Conservation (phyloP, 202 grass and related monocot species). For the Carex sylvatica region DNA sequence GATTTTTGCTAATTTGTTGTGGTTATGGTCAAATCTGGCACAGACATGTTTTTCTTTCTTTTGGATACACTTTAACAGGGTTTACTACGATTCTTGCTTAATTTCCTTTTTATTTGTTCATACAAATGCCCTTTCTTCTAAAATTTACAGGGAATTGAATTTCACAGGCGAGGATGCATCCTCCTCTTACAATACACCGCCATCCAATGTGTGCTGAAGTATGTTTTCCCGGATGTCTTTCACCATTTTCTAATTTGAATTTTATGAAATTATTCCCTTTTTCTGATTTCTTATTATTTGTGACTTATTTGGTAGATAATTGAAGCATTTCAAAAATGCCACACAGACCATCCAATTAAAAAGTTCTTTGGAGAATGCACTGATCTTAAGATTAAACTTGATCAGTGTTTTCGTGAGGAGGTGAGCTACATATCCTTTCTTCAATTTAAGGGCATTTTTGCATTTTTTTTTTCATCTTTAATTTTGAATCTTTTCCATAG, state of each 20-base stretch:
- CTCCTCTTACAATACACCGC: slow-evolving; percentile 66
- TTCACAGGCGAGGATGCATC: slow-evolving; percentile 56
- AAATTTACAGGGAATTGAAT: neutral
- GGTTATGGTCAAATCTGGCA: neutral
- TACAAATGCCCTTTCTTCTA: neutral
- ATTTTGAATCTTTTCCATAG: neutral
- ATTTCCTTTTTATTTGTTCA: neutral
- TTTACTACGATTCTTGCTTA: neutral
- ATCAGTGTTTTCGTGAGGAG: slow-evolving; percentile 73
- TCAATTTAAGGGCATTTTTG: slow-evolving; percentile 3
- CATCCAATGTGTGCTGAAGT: slow-evolving; percentile 92
- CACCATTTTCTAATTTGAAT: slow-evolving; percentile 2
- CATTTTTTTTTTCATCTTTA: slow-evolving; percentile 8
- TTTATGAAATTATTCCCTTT: neutral
- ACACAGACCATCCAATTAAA: slow-evolving; percentile 67
- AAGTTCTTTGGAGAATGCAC: slow-evolving; percentile 93
- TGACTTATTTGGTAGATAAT: slow-evolving; percentile 48
- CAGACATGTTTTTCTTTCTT: neutral
- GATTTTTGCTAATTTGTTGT: neutral
- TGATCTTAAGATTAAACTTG: slow-evolving; percentile 92
- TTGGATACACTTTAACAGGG: neutral
- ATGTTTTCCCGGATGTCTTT: slow-evolving; percentile 5
- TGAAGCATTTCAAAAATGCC: slow-evolving; percentile 85
- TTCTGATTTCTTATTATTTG: slow-evolving; percentile 13
- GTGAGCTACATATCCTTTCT: slow-evolving; percentile 26